Conservation (phyloP, 495 filamentous ascomycete genomes). For the Neurospora discreta region DNA sequence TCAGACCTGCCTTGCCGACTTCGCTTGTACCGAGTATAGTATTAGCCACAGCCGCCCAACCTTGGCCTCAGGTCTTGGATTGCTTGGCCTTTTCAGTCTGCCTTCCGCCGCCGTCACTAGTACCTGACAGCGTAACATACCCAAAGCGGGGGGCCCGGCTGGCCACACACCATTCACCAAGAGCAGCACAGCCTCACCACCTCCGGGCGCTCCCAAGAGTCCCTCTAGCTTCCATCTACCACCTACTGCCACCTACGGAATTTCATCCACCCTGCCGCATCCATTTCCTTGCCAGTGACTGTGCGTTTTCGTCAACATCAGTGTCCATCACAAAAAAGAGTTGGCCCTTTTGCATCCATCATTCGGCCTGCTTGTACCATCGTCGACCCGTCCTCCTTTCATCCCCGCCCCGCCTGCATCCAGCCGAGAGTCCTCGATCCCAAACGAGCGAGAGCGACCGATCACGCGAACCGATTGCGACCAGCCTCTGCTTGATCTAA, state of each 20-base stretch:
- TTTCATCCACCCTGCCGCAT: neutral
- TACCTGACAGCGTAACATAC: neutral
- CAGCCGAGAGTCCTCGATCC: slow-evolving; percentile 1
- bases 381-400: neutral
- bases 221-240: slow-evolving; percentile 4
- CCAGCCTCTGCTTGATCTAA: slow-evolving; percentile 3
- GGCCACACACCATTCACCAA: neutral
- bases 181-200: slow-evolving; percentile 24
- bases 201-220: slow-evolving; percentile 4
- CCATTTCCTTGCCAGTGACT: slow-evolving; percentile 1
- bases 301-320: slow-evolving; percentile 1
- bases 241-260: neutral
- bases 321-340: neutral
- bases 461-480: neutral
- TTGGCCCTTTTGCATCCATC: neutral
- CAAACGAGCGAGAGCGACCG: neutral
- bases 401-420: neutral
- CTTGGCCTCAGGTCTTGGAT: neutral
- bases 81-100: neutral
- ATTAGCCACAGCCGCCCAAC: neutral
- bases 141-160: slow-evolving; percentile 13
- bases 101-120: neutral
- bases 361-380: neutral
- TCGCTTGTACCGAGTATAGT: neutral
- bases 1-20: neutral